Base-by-base conservation (phyloP, 225 moss, liverwort and hornwort species). In the Sphagnum contortum region DNA sequence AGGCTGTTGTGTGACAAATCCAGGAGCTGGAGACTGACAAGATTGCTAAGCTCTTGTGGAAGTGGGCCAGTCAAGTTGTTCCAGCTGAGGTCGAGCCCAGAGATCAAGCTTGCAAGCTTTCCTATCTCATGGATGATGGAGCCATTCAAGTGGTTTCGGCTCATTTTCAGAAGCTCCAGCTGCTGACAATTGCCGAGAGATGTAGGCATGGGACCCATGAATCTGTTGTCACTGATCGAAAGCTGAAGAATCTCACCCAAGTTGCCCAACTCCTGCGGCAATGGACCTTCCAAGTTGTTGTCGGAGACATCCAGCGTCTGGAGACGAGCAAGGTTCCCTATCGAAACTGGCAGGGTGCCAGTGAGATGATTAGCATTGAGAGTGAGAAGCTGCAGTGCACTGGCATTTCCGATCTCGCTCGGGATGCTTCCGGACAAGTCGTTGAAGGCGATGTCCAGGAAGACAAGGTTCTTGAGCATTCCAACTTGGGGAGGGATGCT, bases 51-150 rank as follows among this genome's bases (percentile, higher is more conserved):
- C 66, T 83, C 76, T 8, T 61, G 49, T 3, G 83, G 83, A 4
- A 83, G 69, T 14, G 44, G 50, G 45, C 91, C 91, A 0, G 69
- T 52, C 68, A 92, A 92, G 66, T 68, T 71, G 64, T 83, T 83
- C 44, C 79, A 63, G 5, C 76, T 68, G 14, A 83, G 71, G 9
- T 79, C 69, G 29, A 83, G 72, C 29, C 80, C 74, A 4, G 48
- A 12, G 49, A 79, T 75, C 13, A 83, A 69, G 55, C 71, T 74
- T 50, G 72, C 49, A 47, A 75, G 76, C 46, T 64, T 71, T 2
- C 83, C 83, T 5, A 83, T 76, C 71, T 79, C 76, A 48, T 59
- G 76, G 13, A 78, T 75, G 48, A 85, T 75, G 12, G 56, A 46
- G 5, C 85, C 85, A 3, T 59, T 57, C 4, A 85, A 52, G 3